A percentile compares a stretch with the other conserved stretches of the same genome.
phyloP scores from a whole-genome alignment of 2,329 filamentous ascomycete species.

The Fusarium proliferatum region DNA sequence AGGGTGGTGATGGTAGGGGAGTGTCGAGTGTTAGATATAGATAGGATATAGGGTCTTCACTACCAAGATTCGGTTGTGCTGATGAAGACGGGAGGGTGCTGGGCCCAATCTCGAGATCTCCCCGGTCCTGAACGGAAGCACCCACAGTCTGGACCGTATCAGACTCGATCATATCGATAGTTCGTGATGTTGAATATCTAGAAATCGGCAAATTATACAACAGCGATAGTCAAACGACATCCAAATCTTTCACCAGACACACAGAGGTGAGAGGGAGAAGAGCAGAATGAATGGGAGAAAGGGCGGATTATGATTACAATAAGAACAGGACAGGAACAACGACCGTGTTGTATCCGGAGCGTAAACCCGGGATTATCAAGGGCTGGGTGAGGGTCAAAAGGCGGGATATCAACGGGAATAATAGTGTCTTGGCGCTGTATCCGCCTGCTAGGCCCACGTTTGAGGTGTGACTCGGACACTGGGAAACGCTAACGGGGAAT shows the following conservation, averaged over 20 bases:
- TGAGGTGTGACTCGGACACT: slow-evolving; percentile 27
- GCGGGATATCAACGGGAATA: slow-evolving; percentile 45
- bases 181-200: neutral
- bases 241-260: neutral
- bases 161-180: slow-evolving; percentile 24
- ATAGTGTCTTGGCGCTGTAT: slow-evolving; percentile 29
- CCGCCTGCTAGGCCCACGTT: slow-evolving; percentile 36
- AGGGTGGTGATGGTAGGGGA: slow-evolving; percentile 48
- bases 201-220: neutral
- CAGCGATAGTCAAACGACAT: neutral
- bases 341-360: slow-evolving; percentile 26
- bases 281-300: neutral
- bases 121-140: slow-evolving; percentile 6
- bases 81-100: slow-evolving; percentile 13
- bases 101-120: slow-evolving; percentile 35
- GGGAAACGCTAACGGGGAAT: slow-evolving; percentile 32
- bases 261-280: neutral
- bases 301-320: slow-evolving; percentile 1
- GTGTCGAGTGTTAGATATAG: slow-evolving; percentile 57
- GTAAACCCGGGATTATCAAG: slow-evolving; percentile 38
- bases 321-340: slow-evolving; percentile 15
- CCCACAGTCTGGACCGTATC: slow-evolving; percentile 9
- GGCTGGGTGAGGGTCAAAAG: slow-evolving; percentile 31
- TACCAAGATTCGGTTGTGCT: slow-evolving; percentile 8
- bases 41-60: slow-evolving; percentile 49